A percentile compares a stretch with the other conserved stretches of the same genome.
These are phyloP conservation scores for Didymellaceae sp. DNA, from an alignment of 2,329 filamentous ascomycete species.

Conservation along the genomic window DNA sequence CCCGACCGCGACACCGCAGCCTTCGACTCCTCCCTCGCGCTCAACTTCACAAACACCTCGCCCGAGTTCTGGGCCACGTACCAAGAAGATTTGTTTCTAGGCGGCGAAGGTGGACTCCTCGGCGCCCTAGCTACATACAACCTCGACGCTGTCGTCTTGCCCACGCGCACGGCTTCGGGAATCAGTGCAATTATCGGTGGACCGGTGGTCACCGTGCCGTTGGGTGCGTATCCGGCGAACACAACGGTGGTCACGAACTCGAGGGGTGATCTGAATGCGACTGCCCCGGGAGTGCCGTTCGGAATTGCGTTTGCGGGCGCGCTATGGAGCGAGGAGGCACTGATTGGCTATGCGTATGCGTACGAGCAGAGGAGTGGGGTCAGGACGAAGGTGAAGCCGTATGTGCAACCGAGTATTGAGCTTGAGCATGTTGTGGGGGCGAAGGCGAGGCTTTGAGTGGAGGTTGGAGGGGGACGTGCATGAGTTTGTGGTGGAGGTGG, in stretches of 20 bases:
- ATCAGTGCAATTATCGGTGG: constrained; percentile 64
- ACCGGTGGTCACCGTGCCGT: constrained; percentile 68
- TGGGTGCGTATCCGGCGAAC: constrained; percentile 62
- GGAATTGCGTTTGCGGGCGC: constrained; percentile 69
- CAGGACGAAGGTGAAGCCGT: constrained; percentile 56
- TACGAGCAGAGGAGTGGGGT: constrained; percentile 68
- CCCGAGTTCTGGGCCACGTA: constrained; percentile 65
- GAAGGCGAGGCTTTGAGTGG: too few relatives aligned
- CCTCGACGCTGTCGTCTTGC: constrained; percentile 68
- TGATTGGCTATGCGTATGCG: constrained; percentile 72
- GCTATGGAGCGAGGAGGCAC: constrained; percentile 65
- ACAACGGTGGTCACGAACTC: constrained; percentile 55
- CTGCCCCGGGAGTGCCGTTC: constrained; percentile 64
- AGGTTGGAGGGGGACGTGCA: too few relatives aligned
- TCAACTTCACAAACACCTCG: constrained; percentile 63
- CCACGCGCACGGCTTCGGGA: constrained; percentile 56
- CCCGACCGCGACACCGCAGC: constrained; percentile 64
- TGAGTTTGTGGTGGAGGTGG: too few relatives aligned
- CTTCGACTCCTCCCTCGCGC: constrained; percentile 62
- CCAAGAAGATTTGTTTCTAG: constrained; percentile 60
- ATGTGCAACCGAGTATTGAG: constrained; percentile 58
- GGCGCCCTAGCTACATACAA: constrained; percentile 64
- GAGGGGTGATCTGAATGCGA: constrained; percentile 59
- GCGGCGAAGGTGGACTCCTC: constrained; percentile 65
- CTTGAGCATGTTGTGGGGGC: constrained; percentile 32